Conservation (phyloP, 169 alveolate species). For the Plasmodium cynomolgi region DNA sequence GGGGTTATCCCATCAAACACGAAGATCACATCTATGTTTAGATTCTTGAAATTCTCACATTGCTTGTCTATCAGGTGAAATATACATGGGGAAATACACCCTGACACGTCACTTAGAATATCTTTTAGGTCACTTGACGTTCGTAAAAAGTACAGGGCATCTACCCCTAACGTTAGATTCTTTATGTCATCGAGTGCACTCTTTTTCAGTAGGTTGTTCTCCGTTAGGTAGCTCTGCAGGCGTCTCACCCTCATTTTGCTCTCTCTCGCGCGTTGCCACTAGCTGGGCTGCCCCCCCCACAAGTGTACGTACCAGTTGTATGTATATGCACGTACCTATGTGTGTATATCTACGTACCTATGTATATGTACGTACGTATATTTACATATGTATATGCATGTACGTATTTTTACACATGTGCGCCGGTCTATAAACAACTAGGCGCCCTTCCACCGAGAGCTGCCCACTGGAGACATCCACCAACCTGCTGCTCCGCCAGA, state of each 20-base stretch:
- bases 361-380: not conserved
- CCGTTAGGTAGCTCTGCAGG: conserved; percentile 79
- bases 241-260: conserved; percentile 84
- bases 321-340: too few species aligned
- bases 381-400: not conserved
- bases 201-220: conserved; percentile 76
- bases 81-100: conserved; percentile 72
- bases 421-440: not conserved
- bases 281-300: too few species aligned
- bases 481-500: not conserved
- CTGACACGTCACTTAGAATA: conserved; percentile 62
- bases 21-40: conserved; percentile 36
- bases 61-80: conserved; percentile 55
- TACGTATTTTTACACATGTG: not conserved
- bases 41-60: conserved; percentile 54
- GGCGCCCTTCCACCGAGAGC: not conserved
- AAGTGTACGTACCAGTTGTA: too few species aligned
- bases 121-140: conserved; percentile 49
- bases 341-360: too few species aligned
- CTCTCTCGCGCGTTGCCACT: not conserved
- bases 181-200: conserved; percentile 38
- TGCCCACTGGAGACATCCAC: not conserved
- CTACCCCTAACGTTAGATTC: conserved; percentile 66
- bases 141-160: conserved; percentile 72
- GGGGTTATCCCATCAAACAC: conserved; percentile 75